Conservation (phyloP, 345 rosid species). For the Linum tenue region DNA sequence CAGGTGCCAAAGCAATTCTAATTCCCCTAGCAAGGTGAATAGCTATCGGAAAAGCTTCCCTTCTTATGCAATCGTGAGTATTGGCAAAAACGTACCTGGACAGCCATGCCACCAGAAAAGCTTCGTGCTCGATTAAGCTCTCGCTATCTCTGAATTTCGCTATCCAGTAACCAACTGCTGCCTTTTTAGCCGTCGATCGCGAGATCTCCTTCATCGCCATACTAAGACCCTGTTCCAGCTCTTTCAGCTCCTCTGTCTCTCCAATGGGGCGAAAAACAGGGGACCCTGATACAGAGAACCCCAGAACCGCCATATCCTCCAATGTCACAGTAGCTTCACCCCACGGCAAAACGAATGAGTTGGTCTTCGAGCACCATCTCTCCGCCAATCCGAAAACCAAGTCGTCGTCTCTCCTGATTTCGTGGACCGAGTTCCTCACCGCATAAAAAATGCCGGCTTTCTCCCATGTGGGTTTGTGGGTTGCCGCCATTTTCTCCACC, state of each 20-base stretch:
- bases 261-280: constrained; percentile 9
- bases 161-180: constrained; percentile 28
- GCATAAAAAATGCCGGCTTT: constrained; percentile 12
- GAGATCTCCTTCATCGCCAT: constrained; percentile 14
- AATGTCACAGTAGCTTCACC: constrained; percentile 15
- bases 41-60: constrained; percentile 31
- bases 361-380: constrained; percentile 9
- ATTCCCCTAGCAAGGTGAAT: constrained; percentile 39
- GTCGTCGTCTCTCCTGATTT: neutral
- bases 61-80: neutral
- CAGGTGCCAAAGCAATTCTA: constrained; percentile 41
- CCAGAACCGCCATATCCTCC: constrained; percentile 13
- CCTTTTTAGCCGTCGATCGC: constrained; percentile 11
- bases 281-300: constrained; percentile 12
- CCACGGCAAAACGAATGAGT: constrained; percentile 12
- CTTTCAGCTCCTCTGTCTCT: constrained; percentile 11
- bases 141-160: constrained; percentile 27
- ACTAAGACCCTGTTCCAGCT: constrained; percentile 9
- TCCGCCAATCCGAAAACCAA: constrained; percentile 7
- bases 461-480: constrained; percentile 1
- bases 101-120: constrained; percentile 43
- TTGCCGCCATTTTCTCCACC: constrained; percentile 2
- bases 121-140: constrained; percentile 51
- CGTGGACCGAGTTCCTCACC: neutral
- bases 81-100: constrained; percentile 35